Base-by-base conservation (phyloP, 495 filamentous ascomycete genomes). In the Letharia columbiana region DNA sequence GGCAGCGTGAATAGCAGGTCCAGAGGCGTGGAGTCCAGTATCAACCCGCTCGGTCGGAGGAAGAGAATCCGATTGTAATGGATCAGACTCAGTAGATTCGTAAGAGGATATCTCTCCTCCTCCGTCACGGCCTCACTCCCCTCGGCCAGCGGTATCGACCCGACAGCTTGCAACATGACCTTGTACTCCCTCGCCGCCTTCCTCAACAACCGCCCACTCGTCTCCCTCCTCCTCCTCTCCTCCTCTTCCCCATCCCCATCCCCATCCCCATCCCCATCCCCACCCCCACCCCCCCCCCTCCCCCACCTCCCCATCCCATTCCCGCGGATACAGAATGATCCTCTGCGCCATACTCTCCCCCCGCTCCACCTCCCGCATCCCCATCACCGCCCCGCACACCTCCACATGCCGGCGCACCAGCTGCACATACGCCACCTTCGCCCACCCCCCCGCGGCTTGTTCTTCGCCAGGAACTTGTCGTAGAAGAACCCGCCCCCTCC, bases 361-460 rank as follows among this genome's bases (percentile, higher is more conserved):
- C 56, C 72, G 65, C 20, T 79, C 72, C 44, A 82, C 65, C 42
- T 77, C 77, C 15, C 73, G 77, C 39, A 82, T 77, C 35, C 77
- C 72, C 75, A 81, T 82, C 33, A 82, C 68, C 2, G 78, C 75
- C 42, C 71, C 75, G 72, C 80, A 82, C 13, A 82, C 70, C 42
- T 80, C 75, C 13, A 70, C 67, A 67, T 77, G 77, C 11, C 74
- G 71, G 45, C 70, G 68, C 35, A 78, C 75, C 31, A 81, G 57
- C 60, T 81, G 79, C 18, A 76, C 75, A 64, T 82, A 78, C 17
- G 78, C 80, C 33, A 79, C 70, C 60, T 73, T 71, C 9, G 68
- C 66, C 72, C 72, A 73, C 67, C 70, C 61, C 69, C 72, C 49
- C 74, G 77, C 72, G 80, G 69, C 75, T 69, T 47, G 67, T 69